phyloP scores from a whole-genome alignment of 2,329 filamentous ascomycete species.

The Xylariales sp. region DNA sequence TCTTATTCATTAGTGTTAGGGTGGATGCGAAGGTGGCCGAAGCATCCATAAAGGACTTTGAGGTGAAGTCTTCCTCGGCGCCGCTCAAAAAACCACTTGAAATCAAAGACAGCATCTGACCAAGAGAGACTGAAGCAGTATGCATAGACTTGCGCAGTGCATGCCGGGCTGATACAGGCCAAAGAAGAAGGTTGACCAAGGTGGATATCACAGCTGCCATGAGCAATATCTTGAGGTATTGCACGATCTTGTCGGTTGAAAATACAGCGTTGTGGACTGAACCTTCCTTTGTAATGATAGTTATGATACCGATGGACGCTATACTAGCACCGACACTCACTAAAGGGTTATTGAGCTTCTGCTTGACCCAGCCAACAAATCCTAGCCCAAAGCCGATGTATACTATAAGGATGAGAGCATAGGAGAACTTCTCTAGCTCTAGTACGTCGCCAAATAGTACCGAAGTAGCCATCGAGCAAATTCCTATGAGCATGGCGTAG shows the following conservation, averaged over 20 bases:
- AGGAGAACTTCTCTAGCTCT: slow-evolving; percentile 76
- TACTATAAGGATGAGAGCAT: slow-evolving; percentile 81
- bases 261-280: slow-evolving; percentile 85
- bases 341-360: slow-evolving; percentile 79
- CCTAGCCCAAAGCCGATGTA: slow-evolving; percentile 90
- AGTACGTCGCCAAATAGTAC: slow-evolving; percentile 78
- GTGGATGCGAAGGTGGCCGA: slow-evolving; percentile 73
- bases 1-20: slow-evolving; percentile 77
- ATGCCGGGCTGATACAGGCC: slow-evolving; percentile 80
- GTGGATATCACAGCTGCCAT: slow-evolving; percentile 79
- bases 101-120: slow-evolving; percentile 84
- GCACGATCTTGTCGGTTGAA: slow-evolving; percentile 81
- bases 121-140: slow-evolving; percentile 78
- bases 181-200: slow-evolving; percentile 80
- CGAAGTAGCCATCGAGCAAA: slow-evolving; percentile 89
- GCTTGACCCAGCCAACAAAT: slow-evolving; percentile 88
- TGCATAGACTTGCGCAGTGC: slow-evolving; percentile 80
- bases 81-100: slow-evolving; percentile 86
- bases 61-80: slow-evolving; percentile 79
- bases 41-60: slow-evolving; percentile 71
- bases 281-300: slow-evolving; percentile 90
- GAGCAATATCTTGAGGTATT: slow-evolving; percentile 85
- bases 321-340: slow-evolving; percentile 89
- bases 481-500: slow-evolving; percentile 80
- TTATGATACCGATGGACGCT: slow-evolving; percentile 88